Evolutionary conservation across 2,329 filamentous ascomycete species (phyloP).

Genomic region (Penicillium sp.): DNA sequence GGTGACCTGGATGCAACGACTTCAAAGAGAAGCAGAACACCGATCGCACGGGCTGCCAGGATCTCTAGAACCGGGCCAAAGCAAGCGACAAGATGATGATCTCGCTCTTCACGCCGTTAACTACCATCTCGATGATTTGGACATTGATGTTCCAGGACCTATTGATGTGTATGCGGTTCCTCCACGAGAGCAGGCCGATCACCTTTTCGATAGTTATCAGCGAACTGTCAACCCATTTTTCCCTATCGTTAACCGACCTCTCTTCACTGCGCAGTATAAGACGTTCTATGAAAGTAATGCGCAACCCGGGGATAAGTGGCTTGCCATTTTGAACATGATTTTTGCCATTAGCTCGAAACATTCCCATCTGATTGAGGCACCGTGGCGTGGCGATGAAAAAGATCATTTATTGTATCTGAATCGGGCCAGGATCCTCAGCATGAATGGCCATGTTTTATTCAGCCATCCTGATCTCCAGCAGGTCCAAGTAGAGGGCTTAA

Average conservation of each 20-base stretch:
- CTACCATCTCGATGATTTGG: slow-evolving; percentile 48
- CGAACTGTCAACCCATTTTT: slow-evolving; percentile 45
- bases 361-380: slow-evolving; percentile 43
- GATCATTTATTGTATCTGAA: slow-evolving; percentile 49
- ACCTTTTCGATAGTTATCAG: slow-evolving; percentile 45
- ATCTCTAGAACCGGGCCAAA: slow-evolving; percentile 26
- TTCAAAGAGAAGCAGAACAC: slow-evolving; percentile 41
- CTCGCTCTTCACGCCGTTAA: slow-evolving; percentile 37
- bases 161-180: slow-evolving; percentile 46
- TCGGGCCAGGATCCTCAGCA: slow-evolving; percentile 44
- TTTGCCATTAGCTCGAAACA: slow-evolving; percentile 48
- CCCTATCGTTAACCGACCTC: slow-evolving; percentile 45
- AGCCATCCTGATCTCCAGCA: slow-evolving; percentile 48
- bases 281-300: slow-evolving; percentile 38
- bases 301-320: slow-evolving; percentile 42
- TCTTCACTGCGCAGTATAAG: slow-evolving; percentile 43
- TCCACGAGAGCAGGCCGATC: slow-evolving; percentile 40
- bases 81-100: slow-evolving; percentile 28
- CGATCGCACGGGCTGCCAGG: slow-evolving; percentile 30
- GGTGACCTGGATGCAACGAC: slow-evolving; percentile 47
- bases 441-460: slow-evolving; percentile 45
- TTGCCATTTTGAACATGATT: slow-evolving; percentile 49
- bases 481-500: slow-evolving; percentile 46
- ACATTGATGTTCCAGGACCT: slow-evolving; percentile 41
- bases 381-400: slow-evolving; percentile 43